These are phyloP conservation scores for Marasmius fiardii DNA, from an alignment of 1,284 basidiomycete species.

Conservation along the genomic window DNA sequence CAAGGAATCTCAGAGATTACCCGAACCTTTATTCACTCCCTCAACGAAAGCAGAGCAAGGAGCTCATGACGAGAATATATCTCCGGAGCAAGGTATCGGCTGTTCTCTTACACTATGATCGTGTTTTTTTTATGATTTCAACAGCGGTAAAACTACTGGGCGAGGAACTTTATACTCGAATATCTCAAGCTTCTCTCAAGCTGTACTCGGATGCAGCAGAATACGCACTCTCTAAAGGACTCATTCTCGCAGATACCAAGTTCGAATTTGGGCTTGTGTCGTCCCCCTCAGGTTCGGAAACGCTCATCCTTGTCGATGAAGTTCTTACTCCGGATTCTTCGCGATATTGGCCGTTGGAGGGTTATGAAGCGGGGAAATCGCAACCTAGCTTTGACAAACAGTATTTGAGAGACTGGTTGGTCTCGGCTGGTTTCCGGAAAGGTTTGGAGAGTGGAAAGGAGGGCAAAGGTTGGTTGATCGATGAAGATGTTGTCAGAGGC, in stretches of 20 bases:
- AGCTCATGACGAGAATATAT: slow-evolving; percentile 96
- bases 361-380: slow-evolving; percentile 71
- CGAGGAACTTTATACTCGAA: slow-evolving; percentile 57
- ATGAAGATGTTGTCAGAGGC: slow-evolving; percentile 72
- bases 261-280: slow-evolving; percentile 82
- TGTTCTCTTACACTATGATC: not conserved
- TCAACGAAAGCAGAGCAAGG: slow-evolving; percentile 97
- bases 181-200: slow-evolving; percentile 59
- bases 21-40: slow-evolving; percentile 90
- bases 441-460: slow-evolving; percentile 74
- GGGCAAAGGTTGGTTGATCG: slow-evolving; percentile 73
- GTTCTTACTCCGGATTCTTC: slow-evolving; percentile 96
- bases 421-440: slow-evolving; percentile 69
- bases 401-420: slow-evolving; percentile 90
- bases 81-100: slow-evolving; percentile 76
- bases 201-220: slow-evolving; percentile 79
- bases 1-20: slow-evolving; percentile 83
- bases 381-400: slow-evolving; percentile 98
- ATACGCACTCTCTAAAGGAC: slow-evolving; percentile 72
- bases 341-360: slow-evolving; percentile 87
- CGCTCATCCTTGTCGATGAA: slow-evolving; percentile 92
- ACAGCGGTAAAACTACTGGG: slow-evolving; percentile 69
- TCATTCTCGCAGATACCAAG: slow-evolving; percentile 96
- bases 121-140: slow-evolving; percentile 2
- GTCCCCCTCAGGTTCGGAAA: slow-evolving; percentile 29